Evolutionary conservation across 345 rosid species (phyloP), one percentile per base, ranked within the genome.

Genomic region (Rubroshorea leprosula): DNA sequence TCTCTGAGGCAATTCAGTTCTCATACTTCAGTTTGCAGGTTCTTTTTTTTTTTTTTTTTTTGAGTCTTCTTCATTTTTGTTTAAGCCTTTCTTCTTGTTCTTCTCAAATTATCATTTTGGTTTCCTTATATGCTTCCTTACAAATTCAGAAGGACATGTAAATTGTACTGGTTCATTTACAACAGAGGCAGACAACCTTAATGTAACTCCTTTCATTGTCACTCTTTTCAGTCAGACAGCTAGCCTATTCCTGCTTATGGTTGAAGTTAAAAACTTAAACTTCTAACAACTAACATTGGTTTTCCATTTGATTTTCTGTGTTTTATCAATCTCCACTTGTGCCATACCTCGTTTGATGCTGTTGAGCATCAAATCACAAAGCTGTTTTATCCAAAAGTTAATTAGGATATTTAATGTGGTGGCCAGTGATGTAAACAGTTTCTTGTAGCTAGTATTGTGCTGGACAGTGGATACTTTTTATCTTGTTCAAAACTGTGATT

Each of bases 371-470:
- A 64, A 61, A 46, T 58, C 48, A 16, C 27, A 43, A 31, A 54
- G 52, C 49, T 54, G 26, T 43, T 17, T 55, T 57, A 22, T 75
- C 25, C 43, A 18, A 23, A 44, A 51, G 20, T 11, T 58, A 22
- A 58, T 25, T 39, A 55, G 67, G 55, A 72, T 54, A 24, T 51
- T 10, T n/a, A 35, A 27, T 65, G n/a, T 44, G 29, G 58, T 62
- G 55, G 49, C 29, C 6, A 21, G 6, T 45, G 25, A 23, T 15
- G 41, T 29, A 23, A 3, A 23, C 45, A 46, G 35, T 8, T n/a
- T 55, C 14, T 52, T 55, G 26, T 46, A 16, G 38, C 12, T 10
- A 14, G 49, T 51, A 22, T 6, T 21, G 6, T 27, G 12, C 25
- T 29, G 35, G 5, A 29, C 35, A 8, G 62, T 19, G 14, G 2